Evolutionary conservation across 2,329 filamentous ascomycete genomes (phyloP).

Genomic region (Ceratocystis lukuohia): DNA sequence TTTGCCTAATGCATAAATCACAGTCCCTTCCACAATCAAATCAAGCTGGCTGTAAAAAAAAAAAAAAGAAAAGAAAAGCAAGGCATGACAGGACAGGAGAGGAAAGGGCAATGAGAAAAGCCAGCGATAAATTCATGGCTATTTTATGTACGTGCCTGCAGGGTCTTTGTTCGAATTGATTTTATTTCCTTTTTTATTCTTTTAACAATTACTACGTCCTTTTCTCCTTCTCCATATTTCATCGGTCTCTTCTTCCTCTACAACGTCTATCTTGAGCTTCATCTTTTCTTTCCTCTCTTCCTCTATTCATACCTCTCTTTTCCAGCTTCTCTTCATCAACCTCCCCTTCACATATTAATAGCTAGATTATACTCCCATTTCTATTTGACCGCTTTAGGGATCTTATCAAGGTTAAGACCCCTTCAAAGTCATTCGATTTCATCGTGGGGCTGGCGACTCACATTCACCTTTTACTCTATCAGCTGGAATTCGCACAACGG

Average conservation of each 20-base stretch:
- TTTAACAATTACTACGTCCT: background rate
- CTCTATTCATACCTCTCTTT: background rate
- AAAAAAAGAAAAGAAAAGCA: background rate
- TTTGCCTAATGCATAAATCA: conserved; percentile 9
- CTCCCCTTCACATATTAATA: background rate
- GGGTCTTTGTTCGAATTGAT: background rate
- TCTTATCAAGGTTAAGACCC: background rate
- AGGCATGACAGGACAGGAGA: background rate
- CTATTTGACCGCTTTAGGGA: background rate
- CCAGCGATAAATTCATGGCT: background rate
- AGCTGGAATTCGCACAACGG: conserved; percentile 2
- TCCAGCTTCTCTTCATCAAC: background rate
- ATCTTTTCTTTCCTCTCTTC: background rate
- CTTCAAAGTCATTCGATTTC: conserved; percentile 6
- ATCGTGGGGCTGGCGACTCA: conserved; percentile 7
- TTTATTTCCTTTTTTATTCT: conserved; percentile 7
- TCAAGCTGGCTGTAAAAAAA: background rate
- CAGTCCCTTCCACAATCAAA: conserved; percentile 6
- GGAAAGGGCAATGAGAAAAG: background rate
- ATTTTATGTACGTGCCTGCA: background rate
- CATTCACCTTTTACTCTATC: background rate
- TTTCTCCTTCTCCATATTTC: conserved; percentile 6
- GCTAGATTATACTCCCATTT: too few relatives aligned
- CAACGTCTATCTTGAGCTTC: background rate
- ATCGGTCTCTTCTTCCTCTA: background rate